Evolutionary conservation across 202 grass and related monocot species (phyloP).

Genomic region (Cymbopogon flexuosus): DNA sequence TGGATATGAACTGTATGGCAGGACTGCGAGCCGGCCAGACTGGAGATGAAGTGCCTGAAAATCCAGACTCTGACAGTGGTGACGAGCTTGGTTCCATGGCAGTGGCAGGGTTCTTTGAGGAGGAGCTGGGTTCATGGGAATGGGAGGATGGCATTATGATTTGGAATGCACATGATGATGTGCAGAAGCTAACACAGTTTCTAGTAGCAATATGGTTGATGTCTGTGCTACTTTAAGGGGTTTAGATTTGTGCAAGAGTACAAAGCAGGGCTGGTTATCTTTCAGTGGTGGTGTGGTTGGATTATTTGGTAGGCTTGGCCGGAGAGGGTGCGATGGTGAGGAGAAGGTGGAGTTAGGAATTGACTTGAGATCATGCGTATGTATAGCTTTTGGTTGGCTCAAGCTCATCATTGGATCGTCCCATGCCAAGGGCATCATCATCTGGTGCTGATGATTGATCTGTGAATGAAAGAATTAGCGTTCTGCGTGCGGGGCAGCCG

Average conservation of each 20-base stretch:
- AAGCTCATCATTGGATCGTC: neutral
- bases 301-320: constrained; percentile 26
- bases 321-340: neutral
- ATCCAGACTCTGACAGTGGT: neutral
- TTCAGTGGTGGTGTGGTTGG: constrained; percentile 31
- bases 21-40: neutral
- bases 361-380: constrained; percentile 22
- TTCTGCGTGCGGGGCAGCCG: neutral
- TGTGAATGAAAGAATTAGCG: neutral
- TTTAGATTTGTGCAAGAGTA: constrained; percentile 20
- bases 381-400: constrained; percentile 9
- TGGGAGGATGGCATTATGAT: neutral
- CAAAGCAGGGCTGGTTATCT: constrained; percentile 15
- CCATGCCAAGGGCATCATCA: too few relatives aligned
- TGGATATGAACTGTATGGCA: constrained; percentile 20
- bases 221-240: neutral
- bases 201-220: neutral
- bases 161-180: neutral
- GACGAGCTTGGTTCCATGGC: neutral
- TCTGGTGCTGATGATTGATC: neutral
- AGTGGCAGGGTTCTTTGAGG: neutral
- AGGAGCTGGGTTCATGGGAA: neutral
- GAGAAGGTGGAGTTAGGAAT: constrained; percentile 48
- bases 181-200: neutral
- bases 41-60: neutral